A percentile compares a stretch with the other conserved stretches of the same genome.
These are phyloP conservation scores for Pleoardoris graminearum DNA, from an alignment of 2,329 filamentous ascomycete genomes.

Conservation along the genomic window DNA sequence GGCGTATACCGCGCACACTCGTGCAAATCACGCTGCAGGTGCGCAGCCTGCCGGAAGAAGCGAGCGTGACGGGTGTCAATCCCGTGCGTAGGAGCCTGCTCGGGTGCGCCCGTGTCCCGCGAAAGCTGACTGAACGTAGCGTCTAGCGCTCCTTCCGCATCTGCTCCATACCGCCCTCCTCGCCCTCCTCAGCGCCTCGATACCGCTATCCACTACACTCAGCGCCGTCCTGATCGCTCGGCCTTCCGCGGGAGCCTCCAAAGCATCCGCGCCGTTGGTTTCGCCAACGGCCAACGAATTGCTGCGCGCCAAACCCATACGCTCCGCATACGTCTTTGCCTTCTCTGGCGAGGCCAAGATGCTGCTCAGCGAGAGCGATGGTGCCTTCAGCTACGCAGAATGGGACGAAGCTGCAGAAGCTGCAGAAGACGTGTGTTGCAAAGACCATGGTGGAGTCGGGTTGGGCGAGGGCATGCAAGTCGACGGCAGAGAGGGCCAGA, in stretches of 20 bases:
- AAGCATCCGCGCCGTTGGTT: slow-evolving; percentile 48
- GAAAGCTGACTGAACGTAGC: slow-evolving; percentile 51
- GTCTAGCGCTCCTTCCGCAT: slow-evolving; percentile 77
- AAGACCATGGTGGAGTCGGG: slow-evolving; percentile 40
- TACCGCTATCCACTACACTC: slow-evolving; percentile 77
- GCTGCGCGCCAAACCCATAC: slow-evolving; percentile 68
- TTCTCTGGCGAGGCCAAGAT: slow-evolving; percentile 71
- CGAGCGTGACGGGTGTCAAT: slow-evolving; percentile 62
- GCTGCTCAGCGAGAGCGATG: slow-evolving; percentile 79
- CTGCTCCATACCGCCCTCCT: slow-evolving; percentile 83
- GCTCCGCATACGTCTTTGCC: slow-evolving; percentile 82
- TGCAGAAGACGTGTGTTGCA: slow-evolving; percentile 68
- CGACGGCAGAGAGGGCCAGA: slow-evolving; percentile 38
- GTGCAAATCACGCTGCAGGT: slow-evolving; percentile 84
- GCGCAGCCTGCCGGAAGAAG: slow-evolving; percentile 68
- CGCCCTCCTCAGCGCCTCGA: slow-evolving; percentile 77
- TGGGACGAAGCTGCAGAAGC: slow-evolving; percentile 73
- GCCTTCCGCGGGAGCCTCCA: slow-evolving; percentile 68
- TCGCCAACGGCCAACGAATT: slow-evolving; percentile 66
- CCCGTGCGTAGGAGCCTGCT: slow-evolving; percentile 54
- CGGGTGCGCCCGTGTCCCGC: background rate
- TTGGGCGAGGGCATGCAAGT: slow-evolving; percentile 47
- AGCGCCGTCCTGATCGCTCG: slow-evolving; percentile 81
- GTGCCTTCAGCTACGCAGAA: slow-evolving; percentile 71
- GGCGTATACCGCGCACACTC: slow-evolving; percentile 74